Evolutionary conservation across 2,329 filamentous ascomycete genomes (phyloP).

Genomic region (Aspergillus brasiliensis): DNA sequence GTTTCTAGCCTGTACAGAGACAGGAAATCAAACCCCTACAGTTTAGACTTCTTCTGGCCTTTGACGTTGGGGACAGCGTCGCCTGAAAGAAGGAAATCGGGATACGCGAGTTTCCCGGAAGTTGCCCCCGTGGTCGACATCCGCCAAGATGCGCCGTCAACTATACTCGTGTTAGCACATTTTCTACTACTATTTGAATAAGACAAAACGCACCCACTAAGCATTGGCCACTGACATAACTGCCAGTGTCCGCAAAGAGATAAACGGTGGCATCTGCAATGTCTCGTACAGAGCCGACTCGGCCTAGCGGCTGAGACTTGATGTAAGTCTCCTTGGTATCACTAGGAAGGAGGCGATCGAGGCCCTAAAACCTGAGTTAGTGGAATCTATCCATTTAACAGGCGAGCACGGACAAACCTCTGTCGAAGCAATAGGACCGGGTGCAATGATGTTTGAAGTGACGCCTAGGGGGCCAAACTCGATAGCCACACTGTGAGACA

Average conservation of each 20-base stretch:
- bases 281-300: constrained; percentile 79
- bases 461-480: constrained; percentile 89
- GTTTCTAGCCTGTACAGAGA: neutral
- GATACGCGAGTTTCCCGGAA: constrained; percentile 53
- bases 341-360: constrained; percentile 63
- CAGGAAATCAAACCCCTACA: constrained; percentile 34
- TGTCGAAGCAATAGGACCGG: constrained; percentile 81
- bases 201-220: constrained; percentile 59
- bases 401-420: constrained; percentile 52
- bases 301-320: constrained; percentile 67
- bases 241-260: constrained; percentile 81
- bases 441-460: constrained; percentile 84
- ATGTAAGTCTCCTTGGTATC: constrained; percentile 51
- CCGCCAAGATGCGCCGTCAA: constrained; percentile 47
- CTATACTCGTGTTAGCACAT: constrained; percentile 22
- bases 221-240: constrained; percentile 80
- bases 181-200: neutral
- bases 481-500: constrained; percentile 76
- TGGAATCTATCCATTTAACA: neutral
- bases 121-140: constrained; percentile 32
- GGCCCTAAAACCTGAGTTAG: constrained; percentile 51
- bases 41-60: constrained; percentile 59
- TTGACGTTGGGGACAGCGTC: constrained; percentile 59
- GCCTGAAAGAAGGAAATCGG: constrained; percentile 61
- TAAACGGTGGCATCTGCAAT: constrained; percentile 92